phyloP scores from a whole-genome alignment of 1,284 basidiomycete genomes.

The Ceratobasidium sp. region DNA sequence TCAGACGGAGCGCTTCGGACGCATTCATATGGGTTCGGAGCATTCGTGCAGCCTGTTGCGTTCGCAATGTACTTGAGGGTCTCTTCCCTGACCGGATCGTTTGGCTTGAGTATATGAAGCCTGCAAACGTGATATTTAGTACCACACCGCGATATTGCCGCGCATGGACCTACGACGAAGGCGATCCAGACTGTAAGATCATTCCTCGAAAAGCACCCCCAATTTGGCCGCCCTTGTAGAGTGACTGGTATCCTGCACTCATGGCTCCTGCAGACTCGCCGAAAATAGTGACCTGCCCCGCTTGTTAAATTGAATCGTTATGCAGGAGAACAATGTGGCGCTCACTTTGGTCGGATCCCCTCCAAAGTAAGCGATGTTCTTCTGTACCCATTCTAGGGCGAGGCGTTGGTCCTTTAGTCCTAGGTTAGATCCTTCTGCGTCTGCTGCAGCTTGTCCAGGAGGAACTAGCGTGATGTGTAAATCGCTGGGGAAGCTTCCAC shows the following conservation, averaged over 20 bases:
- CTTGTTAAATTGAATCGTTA: not conserved
- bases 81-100: constrained; percentile 27
- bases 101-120: not conserved
- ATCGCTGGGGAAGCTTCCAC: constrained; percentile 17
- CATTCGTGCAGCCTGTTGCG: constrained; percentile 33
- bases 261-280: constrained; percentile 55
- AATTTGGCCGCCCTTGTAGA: constrained; percentile 48
- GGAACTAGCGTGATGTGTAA: constrained; percentile 51
- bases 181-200: constrained; percentile 47
- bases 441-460: constrained; percentile 52
- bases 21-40: constrained; percentile 33
- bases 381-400: constrained; percentile 62
- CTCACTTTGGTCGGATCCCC: constrained; percentile 59
- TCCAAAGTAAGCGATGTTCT: constrained; percentile 62
- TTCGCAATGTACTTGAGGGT: constrained; percentile 27
- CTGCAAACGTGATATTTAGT: not conserved
- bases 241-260: constrained; percentile 49
- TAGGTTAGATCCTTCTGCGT: constrained; percentile 51
- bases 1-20: constrained; percentile 31
- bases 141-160: no score
- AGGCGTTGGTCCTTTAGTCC: constrained; percentile 60
- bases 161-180: constrained; percentile 21
- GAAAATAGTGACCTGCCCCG: constrained; percentile 46
- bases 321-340: not conserved
- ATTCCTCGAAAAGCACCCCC: constrained; percentile 43